Evolutionary conservation across 257 asterid species (phyloP).

Genomic region (Avicennia marina): DNA sequence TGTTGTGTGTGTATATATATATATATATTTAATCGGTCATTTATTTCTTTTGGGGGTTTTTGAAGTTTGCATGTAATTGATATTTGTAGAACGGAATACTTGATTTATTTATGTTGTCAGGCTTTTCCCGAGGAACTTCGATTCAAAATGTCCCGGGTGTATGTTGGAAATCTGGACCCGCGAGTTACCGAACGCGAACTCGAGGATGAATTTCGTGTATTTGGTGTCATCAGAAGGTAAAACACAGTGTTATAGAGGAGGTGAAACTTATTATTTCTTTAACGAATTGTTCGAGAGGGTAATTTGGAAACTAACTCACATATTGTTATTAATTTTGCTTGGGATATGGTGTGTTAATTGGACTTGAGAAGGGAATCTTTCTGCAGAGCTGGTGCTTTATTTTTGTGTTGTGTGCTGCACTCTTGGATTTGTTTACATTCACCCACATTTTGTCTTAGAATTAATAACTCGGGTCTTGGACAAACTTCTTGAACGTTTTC

Average conservation of each 20-base stretch:
- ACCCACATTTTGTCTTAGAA: too few relatives aligned
- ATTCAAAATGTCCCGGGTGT: conserved; percentile 74
- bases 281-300: not conserved
- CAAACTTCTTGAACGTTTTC: not conserved
- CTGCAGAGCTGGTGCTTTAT: not conserved
- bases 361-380: not conserved
- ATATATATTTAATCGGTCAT: not conserved
- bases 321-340: not conserved
- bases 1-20: not conserved
- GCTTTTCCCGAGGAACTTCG: not conserved
- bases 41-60: not conserved
- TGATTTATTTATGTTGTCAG: not conserved
- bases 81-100: not conserved
- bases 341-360: not conserved
- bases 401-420: not conserved
- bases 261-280: not conserved
- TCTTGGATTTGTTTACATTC: too few relatives aligned
- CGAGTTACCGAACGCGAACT: conserved; percentile 90
- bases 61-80: not conserved
- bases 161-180: conserved; percentile 86
- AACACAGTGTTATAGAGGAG: not conserved
- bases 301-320: not conserved
- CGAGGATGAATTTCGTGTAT: conserved; percentile 82
- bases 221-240: conserved; percentile 84
- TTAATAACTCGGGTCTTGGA: not conserved